A percentile compares a stretch with the other conserved stretches of the same genome.
These are phyloP conservation scores for Phytopythium delawarense DNA, from an alignment of 352 stramenopile genomes.

Conservation along the genomic window DNA sequence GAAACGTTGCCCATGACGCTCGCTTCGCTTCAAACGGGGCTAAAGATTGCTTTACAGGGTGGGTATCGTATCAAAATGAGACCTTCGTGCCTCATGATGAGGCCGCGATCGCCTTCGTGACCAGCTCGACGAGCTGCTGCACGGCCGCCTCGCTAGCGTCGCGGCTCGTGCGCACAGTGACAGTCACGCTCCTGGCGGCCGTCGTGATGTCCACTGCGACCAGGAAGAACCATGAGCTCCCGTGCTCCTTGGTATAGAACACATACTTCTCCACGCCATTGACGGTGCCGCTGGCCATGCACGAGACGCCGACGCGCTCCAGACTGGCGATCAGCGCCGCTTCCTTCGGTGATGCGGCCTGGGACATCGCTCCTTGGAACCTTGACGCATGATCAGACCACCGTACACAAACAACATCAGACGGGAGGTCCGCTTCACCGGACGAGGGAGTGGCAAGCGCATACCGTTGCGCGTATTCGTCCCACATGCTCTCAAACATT, in stretches of 20 bases:
- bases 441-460: slow-evolving; percentile 4
- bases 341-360: slow-evolving; percentile 17
- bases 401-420: not conserved
- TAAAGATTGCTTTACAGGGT: not conserved
- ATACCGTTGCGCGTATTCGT: slow-evolving; percentile 67
- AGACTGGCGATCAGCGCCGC: slow-evolving; percentile 34
- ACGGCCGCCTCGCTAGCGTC: slow-evolving; percentile 43
- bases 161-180: slow-evolving; percentile 44
- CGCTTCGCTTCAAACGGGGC: not conserved
- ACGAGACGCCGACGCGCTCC: slow-evolving; percentile 40
- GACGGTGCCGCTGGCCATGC: slow-evolving; percentile 72
- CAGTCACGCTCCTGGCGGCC: slow-evolving; percentile 25
- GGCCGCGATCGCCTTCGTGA: slow-evolving; percentile 15
- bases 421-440: not conserved
- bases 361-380: slow-evolving; percentile 23
- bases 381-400: slow-evolving; percentile 13
- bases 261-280: slow-evolving; percentile 70
- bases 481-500: slow-evolving; percentile 74
- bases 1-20: not conserved
- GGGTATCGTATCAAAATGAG: slow-evolving; percentile 7
- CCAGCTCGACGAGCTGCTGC: slow-evolving; percentile 35
- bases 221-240: slow-evolving; percentile 47
- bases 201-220: slow-evolving; percentile 42
- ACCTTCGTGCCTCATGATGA: not conserved
- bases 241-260: slow-evolving; percentile 63